Conservation (phyloP, 2,329 filamentous ascomycete genomes). For the Fusarium nelsonii region DNA sequence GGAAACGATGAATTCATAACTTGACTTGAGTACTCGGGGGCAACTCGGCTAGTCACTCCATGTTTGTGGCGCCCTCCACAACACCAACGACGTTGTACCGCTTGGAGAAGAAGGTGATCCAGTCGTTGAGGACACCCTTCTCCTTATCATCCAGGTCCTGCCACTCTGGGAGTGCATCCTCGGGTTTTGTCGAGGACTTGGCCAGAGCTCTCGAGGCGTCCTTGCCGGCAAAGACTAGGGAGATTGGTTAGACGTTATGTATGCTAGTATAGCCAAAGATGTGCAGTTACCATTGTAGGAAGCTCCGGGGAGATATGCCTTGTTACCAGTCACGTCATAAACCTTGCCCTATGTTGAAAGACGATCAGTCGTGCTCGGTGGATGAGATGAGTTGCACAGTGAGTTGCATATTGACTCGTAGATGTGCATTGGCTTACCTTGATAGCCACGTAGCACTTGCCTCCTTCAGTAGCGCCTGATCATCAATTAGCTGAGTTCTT, state of each 20-base stretch:
- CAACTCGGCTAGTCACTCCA: constrained; percentile 54
- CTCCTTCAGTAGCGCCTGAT: constrained; percentile 72
- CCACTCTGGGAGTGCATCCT: constrained; percentile 88
- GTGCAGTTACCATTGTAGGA: constrained; percentile 79
- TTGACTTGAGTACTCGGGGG: constrained; percentile 38
- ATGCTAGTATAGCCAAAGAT: not conserved
- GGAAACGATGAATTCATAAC: constrained; percentile 32
- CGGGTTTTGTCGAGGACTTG: constrained; percentile 84
- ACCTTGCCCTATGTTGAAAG: constrained; percentile 76
- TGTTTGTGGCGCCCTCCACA: constrained; percentile 71
- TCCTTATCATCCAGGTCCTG: constrained; percentile 85
- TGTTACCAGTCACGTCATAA: constrained; percentile 93
- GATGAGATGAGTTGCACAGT: constrained; percentile 13
- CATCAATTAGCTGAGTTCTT: constrained; percentile 36
- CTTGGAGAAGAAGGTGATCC: constrained; percentile 97
- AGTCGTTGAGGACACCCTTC: constrained; percentile 87
- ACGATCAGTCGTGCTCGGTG: constrained; percentile 22
- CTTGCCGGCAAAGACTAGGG: constrained; percentile 90
- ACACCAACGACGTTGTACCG: constrained; percentile 90
- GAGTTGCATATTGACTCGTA: not conserved
- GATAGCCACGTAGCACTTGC: constrained; percentile 76
- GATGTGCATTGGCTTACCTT: constrained; percentile 61
- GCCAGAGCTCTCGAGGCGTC: constrained; percentile 94
- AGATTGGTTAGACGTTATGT: constrained; percentile 15
- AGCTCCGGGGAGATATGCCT: constrained; percentile 84